Evolutionary conservation across 768 basidiomycete genomes (phyloP).

Genomic region (Gymnopilus dilepis): DNA sequence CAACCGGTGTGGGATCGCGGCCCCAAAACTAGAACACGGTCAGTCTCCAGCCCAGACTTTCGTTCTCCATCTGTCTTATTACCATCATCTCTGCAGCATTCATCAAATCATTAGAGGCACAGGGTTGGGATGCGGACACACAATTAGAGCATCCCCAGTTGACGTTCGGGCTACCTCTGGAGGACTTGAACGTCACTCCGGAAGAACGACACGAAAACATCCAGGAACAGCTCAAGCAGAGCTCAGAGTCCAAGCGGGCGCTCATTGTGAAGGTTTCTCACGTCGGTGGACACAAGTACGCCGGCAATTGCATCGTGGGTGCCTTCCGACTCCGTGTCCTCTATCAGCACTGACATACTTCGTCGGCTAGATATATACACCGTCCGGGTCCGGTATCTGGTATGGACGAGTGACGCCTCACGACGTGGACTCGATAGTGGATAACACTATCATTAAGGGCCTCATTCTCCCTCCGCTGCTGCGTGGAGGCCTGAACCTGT

Average conservation of each 20-base stretch:
- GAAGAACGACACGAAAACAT: slow-evolving; percentile 64
- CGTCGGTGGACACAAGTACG: slow-evolving; percentile 92
- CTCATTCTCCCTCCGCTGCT: slow-evolving; percentile 84
- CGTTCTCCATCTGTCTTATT: slow-evolving; percentile 14
- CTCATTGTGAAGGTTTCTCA: slow-evolving; percentile 90
- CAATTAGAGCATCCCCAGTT: slow-evolving; percentile 65
- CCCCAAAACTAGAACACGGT: slow-evolving; percentile 83
- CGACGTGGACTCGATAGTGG: slow-evolving; percentile 84
- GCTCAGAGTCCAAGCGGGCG: slow-evolving; percentile 64
- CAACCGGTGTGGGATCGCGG: slow-evolving; percentile 88
- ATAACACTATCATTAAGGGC: slow-evolving; percentile 86
- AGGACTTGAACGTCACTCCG: slow-evolving; percentile 56
- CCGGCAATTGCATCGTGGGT: slow-evolving; percentile 89
- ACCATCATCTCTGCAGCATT: slow-evolving; percentile 52
- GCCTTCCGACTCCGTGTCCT: slow-evolving; percentile 11
- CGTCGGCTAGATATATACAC: slow-evolving; percentile 75
- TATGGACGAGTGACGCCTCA: slow-evolving; percentile 94
- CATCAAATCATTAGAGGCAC: slow-evolving; percentile 60
- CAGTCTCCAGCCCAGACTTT: slow-evolving; percentile 33
- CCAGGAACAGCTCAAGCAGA: slow-evolving; percentile 54
- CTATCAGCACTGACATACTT: slow-evolving; percentile 4
- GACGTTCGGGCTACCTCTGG: slow-evolving; percentile 58
- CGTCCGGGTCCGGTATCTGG: slow-evolving; percentile 86
- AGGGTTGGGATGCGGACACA: slow-evolving; percentile 79
- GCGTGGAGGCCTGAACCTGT: slow-evolving; percentile 84